Conservation (phyloP, 163 green algal species). For the Scenedesmus sp. region DNA sequence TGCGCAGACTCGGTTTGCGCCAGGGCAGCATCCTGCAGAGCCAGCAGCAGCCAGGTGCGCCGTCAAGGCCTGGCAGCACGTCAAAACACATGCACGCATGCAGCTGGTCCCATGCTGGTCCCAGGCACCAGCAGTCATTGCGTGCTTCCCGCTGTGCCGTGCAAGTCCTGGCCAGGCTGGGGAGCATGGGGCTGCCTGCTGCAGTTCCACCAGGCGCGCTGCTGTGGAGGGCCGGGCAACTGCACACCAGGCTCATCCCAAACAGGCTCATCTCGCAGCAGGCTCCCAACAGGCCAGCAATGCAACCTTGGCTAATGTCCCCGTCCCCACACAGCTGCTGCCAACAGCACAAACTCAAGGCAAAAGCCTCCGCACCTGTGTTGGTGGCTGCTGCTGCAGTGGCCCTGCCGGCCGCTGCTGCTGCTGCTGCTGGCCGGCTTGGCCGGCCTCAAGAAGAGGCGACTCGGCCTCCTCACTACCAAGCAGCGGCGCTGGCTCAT, state of each 20-base stretch:
- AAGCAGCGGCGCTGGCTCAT: neutral
- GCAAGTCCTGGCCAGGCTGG: too few relatives aligned
- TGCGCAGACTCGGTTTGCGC: neutral
- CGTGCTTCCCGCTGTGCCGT: too few relatives aligned
- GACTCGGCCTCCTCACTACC: neutral
- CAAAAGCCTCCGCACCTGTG: neutral
- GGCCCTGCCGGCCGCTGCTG: neutral
- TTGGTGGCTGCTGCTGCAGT: neutral
- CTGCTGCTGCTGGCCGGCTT: neutral
- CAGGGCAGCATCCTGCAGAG: neutral
- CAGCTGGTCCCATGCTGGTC: neutral
- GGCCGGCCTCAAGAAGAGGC: neutral
- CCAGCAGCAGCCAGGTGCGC: neutral
- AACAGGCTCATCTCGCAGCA: too few relatives aligned
- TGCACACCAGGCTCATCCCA: too few relatives aligned
- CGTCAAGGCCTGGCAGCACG: neutral
- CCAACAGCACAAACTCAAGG: neutral
- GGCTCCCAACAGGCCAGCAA: too few relatives aligned
- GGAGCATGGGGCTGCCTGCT: too few relatives aligned
- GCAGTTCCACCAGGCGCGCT: too few relatives aligned
- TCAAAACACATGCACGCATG: neutral
- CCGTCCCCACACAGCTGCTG: too few relatives aligned
- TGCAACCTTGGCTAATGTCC: too few relatives aligned
- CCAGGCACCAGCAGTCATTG: too few relatives aligned
- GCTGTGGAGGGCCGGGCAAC: too few relatives aligned